These are phyloP conservation scores for Cadophora sp. DNA, from an alignment of 2,329 filamentous ascomycete genomes.

Conservation along the genomic window DNA sequence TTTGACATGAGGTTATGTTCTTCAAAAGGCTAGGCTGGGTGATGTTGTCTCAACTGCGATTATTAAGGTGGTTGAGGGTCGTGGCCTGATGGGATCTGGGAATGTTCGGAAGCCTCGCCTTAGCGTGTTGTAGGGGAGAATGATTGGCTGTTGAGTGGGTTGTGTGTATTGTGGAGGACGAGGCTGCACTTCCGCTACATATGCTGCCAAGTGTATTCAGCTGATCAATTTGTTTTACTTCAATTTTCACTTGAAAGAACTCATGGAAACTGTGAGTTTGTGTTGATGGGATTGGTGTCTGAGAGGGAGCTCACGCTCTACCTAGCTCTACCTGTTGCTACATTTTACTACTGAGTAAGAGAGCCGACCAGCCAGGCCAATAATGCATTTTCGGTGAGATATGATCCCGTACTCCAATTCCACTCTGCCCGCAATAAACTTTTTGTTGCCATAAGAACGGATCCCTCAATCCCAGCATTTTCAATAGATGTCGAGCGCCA, in stretches of 20 bases:
- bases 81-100: background rate
- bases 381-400: background rate
- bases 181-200: background rate
- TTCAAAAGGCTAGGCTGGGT: background rate
- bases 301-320: background rate
- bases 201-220: background rate
- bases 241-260: background rate
- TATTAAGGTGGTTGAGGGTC: slow-evolving; percentile 1
- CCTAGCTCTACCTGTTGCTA: slow-evolving; percentile 12
- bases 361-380: background rate
- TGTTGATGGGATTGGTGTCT: background rate
- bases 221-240: background rate
- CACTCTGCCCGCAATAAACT: background rate
- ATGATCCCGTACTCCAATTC: slow-evolving; percentile 5
- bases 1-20: background rate
- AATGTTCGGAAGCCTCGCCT: background rate
- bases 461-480: background rate
- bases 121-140: background rate
- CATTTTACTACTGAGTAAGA: background rate
- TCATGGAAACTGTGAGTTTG: background rate
- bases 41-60: background rate
- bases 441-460: background rate
- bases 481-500: background rate
- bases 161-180: slow-evolving; percentile 5
- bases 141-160: background rate